phyloP scores from a whole-genome alignment of 2,329 filamentous ascomycete species.

The Thielaviopsis punctulata region DNA sequence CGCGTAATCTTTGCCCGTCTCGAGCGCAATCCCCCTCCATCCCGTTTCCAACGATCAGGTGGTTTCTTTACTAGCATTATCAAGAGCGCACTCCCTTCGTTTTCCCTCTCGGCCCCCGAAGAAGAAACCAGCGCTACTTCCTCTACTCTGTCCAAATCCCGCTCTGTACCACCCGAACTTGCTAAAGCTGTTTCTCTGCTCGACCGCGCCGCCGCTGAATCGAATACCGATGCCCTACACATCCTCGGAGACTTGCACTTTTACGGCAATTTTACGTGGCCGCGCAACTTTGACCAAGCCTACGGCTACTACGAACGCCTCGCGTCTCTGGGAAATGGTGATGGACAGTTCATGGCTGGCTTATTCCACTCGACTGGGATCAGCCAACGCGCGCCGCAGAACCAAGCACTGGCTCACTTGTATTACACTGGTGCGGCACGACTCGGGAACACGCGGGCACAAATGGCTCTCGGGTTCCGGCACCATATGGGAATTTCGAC shows the following conservation, averaged over 20 bases:
- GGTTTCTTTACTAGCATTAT: slow-evolving; percentile 3
- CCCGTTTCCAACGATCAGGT: not conserved
- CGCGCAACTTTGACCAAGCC: slow-evolving; percentile 60
- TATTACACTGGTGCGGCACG: slow-evolving; percentile 91
- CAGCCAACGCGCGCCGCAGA: slow-evolving; percentile 58
- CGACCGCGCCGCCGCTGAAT: slow-evolving; percentile 33
- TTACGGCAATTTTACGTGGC: slow-evolving; percentile 82
- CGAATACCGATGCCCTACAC: slow-evolving; percentile 71
- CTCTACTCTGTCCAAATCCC: not conserved
- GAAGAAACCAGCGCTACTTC: not conserved
- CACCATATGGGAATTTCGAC: slow-evolving; percentile 75
- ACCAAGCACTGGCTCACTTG: slow-evolving; percentile 80
- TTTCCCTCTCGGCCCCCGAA: slow-evolving; percentile 8
- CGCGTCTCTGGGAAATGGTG: slow-evolving; percentile 66
- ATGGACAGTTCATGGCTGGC: slow-evolving; percentile 88
- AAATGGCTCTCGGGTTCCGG: slow-evolving; percentile 86
- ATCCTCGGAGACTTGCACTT: slow-evolving; percentile 91
- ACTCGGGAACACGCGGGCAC: slow-evolving; percentile 62
- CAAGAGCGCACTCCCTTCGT: slow-evolving; percentile 6
- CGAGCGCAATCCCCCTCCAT: slow-evolving; percentile 6
- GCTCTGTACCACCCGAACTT: slow-evolving; percentile 1
- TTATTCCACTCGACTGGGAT: slow-evolving; percentile 92
- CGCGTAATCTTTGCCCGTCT: slow-evolving; percentile 6
- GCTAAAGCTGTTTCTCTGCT: slow-evolving; percentile 34
- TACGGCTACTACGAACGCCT: slow-evolving; percentile 70